phyloP scores from a whole-genome alignment of 345 rosid genomes.

The Reutealis trisperma region DNA sequence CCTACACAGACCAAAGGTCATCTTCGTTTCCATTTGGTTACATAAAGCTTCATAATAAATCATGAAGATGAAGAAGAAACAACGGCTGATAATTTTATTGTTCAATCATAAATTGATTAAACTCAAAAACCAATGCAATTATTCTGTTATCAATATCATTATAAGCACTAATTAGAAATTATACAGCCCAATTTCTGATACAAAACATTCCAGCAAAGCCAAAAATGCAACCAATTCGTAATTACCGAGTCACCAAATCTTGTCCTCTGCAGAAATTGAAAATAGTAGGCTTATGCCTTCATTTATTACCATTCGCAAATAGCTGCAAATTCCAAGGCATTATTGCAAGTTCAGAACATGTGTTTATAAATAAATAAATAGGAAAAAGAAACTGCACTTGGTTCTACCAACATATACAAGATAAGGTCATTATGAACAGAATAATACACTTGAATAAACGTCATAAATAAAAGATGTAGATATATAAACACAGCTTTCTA shows the following conservation, averaged over 20 bases:
- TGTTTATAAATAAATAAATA: not conserved
- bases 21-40: too few relatives aligned
- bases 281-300: not conserved
- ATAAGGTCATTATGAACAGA: constrained; percentile 16
- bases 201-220: not conserved
- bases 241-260: not conserved
- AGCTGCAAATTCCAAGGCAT: not conserved
- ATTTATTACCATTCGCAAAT: constrained; percentile 6
- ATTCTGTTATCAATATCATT: too few relatives aligned
- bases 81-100: too few relatives aligned
- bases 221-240: not conserved
- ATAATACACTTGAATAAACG: not conserved
- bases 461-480: not conserved
- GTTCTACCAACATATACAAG: constrained; percentile 17
- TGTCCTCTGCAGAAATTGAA: not conserved
- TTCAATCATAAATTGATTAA: too few relatives aligned
- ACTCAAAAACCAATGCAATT: too few relatives aligned
- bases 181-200: too few relatives aligned
- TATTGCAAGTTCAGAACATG: not conserved
- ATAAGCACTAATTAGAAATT: too few relatives aligned
- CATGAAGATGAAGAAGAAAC: too few relatives aligned
- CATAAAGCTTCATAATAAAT: too few relatives aligned
- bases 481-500: constrained; percentile 7
- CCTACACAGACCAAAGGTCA: too few relatives aligned
- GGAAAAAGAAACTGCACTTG: not conserved